These are phyloP conservation scores for Penicillium parvum DNA, from an alignment of 495 filamentous ascomycete genomes.

Conservation along the genomic window DNA sequence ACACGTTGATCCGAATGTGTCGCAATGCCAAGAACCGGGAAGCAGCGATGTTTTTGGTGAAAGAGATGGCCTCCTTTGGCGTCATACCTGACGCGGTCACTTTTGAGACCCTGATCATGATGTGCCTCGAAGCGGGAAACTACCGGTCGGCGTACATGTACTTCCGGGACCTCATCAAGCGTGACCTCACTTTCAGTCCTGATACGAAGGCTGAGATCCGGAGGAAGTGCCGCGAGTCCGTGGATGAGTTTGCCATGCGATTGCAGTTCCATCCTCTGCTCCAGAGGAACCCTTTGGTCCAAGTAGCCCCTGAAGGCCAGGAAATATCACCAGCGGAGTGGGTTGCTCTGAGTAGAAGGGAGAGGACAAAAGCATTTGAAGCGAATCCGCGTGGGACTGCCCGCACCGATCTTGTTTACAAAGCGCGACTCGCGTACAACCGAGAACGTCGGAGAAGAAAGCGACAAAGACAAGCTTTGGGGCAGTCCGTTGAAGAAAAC, in stretches of 20 bases:
- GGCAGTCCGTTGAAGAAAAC: not conserved
- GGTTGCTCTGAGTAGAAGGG: not conserved
- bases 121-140: constrained; percentile 50
- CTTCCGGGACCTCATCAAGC: constrained; percentile 32
- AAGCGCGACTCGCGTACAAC: constrained; percentile 1
- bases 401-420: not conserved
- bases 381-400: not conserved
- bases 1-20: constrained; percentile 62
- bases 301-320: too few species aligned
- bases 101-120: constrained; percentile 65
- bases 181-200: constrained; percentile 19
- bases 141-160: constrained; percentile 40
- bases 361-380: not conserved
- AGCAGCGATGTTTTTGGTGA: constrained; percentile 61
- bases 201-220: constrained; percentile 27
- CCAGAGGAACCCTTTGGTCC: too few species aligned
- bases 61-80: constrained; percentile 66
- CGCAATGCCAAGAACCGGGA: constrained; percentile 43
- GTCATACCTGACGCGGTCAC: constrained; percentile 56
- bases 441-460: constrained; percentile 3
- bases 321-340: not conserved
- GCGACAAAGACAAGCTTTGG: not conserved
- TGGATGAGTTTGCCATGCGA: constrained; percentile 28
- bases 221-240: constrained; percentile 22
- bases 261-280: constrained; percentile 29